Evolutionary conservation across 345 rosid species (phyloP), one percentile per base, ranked within the genome.

Genomic region (Eucalyptus marginata): DNA sequence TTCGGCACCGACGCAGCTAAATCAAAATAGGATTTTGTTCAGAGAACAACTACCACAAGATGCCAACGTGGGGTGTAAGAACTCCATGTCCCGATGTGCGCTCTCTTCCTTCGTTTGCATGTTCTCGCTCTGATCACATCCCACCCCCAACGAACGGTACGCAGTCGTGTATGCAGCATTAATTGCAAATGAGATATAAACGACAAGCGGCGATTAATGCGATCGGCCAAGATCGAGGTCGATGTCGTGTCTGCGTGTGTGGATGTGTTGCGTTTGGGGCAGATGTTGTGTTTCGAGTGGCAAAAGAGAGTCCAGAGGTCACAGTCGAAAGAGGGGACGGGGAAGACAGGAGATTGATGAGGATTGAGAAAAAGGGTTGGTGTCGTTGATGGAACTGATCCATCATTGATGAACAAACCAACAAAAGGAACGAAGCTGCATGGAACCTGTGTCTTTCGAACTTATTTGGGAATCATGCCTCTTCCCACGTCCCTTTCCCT

Each of bases 391-490:
- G 24, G 24, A 20, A 20, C 43, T 12, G 84, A 20, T 22, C 27
- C 47, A 10, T 76, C 84, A 88, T 88, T 91, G 81, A 86, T 87
- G 90, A 83, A 43, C 87, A 89, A 90, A 88, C 46, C 88, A 89
- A 91, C 93, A 92, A 92, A 89, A 14, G 13, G 84, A 20, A 91
- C 87, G 95, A 93, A 93, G 90, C 88, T 93, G 94, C 95, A 90
- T 80, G 89, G 95, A 92, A 93, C 89, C 92, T 93, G 91, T 76
- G 89, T 92, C 89, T 56, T 52, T 90, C 81, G 59, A 90, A 88
- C 89, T 90, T 81, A 89, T 59, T 47, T 43, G 92, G 29, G 15
- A 76, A 76, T 40, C 29, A 11, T 76, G 47, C 84, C 84, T 40
- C 84, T 76, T 76, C 29, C 20, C 52, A 24, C 71, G 40, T 84